Conservation (phyloP, 1,284 basidiomycete genomes). For the Caloboletus firmus region DNA sequence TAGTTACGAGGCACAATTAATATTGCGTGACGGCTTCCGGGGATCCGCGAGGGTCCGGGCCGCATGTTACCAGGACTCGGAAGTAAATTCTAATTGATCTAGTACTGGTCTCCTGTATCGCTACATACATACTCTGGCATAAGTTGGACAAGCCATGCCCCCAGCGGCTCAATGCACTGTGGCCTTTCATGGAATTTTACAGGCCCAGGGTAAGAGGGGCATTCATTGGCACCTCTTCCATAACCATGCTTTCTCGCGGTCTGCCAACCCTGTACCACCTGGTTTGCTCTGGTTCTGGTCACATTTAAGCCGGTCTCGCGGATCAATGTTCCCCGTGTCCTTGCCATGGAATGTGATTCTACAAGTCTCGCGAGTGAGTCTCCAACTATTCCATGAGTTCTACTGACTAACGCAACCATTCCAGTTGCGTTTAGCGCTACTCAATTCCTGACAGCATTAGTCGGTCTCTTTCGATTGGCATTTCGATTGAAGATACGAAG, state of each 20-base stretch:
- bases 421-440: neutral
- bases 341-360: neutral
- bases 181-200: neutral
- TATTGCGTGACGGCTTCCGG: too few species aligned
- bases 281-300: neutral
- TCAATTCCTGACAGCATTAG: neutral
- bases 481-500: slow-evolving; percentile 17
- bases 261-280: neutral
- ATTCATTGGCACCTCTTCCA: neutral
- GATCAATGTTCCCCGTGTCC: neutral
- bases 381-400: neutral
- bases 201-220: neutral
- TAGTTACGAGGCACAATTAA: neutral
- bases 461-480: slow-evolving; percentile 10
- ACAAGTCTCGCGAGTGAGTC: neutral
- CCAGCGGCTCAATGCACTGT: neutral
- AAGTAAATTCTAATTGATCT: too few species aligned
- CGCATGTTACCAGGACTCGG: too few species aligned
- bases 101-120: neutral
- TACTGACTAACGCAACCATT: too few species aligned
- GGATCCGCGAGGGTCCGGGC: too few species aligned
- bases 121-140: too few species aligned
- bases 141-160: too few species aligned
- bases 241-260: neutral
- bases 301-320: neutral